These are phyloP conservation scores for Diaporthe nobilis DNA, from an alignment of 2,329 filamentous ascomycete genomes.

Conservation along the genomic window DNA sequence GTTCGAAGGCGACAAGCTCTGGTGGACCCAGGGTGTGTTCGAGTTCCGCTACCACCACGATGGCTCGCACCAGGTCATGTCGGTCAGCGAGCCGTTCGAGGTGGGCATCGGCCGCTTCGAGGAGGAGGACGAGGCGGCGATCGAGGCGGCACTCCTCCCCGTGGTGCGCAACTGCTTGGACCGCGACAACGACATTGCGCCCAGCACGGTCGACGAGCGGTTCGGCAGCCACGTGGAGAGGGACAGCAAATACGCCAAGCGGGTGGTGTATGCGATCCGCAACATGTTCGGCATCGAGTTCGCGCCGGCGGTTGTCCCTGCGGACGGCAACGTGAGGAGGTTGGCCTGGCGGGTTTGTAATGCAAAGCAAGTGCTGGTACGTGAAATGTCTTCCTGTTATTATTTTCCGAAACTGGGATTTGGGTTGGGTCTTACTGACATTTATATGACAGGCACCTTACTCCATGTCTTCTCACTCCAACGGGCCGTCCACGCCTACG, in stretches of 20 bases:
- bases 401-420: neutral
- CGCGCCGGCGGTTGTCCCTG: constrained; percentile 90
- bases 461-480: constrained; percentile 59
- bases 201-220: constrained; percentile 80
- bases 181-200: constrained; percentile 90
- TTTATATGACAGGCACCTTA: neutral
- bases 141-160: constrained; percentile 76
- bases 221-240: constrained; percentile 90
- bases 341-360: constrained; percentile 96
- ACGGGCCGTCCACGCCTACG: constrained; percentile 72
- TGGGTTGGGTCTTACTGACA: neutral
- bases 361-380: constrained; percentile 92
- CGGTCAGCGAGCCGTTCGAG: constrained; percentile 93
- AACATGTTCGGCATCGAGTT: constrained; percentile 99
- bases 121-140: constrained; percentile 76
- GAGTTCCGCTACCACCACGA: constrained; percentile 98
- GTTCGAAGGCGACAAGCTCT: constrained; percentile 93
- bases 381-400: constrained; percentile 51
- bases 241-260: constrained; percentile 88
- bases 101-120: constrained; percentile 87
- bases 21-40: constrained; percentile 97
- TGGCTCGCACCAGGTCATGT: constrained; percentile 93
- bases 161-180: constrained; percentile 94
- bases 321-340: constrained; percentile 91
- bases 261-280: constrained; percentile 93